A percentile compares a stretch with the other conserved stretches of the same genome.
Conservation (phyloP, 2,329 filamentous ascomycete species). For the Diaporthe australafricana region DNA sequence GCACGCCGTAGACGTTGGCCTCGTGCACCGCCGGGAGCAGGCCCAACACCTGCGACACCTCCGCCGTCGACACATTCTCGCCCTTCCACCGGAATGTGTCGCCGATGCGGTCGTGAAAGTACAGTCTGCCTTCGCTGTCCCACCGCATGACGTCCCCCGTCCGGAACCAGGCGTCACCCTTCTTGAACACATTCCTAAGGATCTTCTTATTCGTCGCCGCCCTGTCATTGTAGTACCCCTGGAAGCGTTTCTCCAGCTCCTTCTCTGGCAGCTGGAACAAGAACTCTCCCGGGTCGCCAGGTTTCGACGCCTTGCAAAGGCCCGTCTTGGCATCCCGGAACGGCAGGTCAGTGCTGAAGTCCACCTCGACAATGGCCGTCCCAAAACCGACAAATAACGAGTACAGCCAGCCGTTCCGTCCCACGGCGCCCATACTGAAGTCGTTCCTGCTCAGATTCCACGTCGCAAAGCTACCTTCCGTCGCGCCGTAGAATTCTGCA, state of each 20-base stretch:
- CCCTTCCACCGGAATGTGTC: constrained; percentile 86
- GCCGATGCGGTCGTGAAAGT: constrained; percentile 84
- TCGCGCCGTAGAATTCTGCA: constrained; percentile 85
- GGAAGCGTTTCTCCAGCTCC: constrained; percentile 74
- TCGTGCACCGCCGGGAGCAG: constrained; percentile 75
- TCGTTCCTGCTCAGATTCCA: constrained; percentile 83
- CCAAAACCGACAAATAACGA: constrained; percentile 62
- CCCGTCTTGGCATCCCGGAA: constrained; percentile 76
- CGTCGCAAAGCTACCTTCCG: constrained; percentile 75
- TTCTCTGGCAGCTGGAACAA: constrained; percentile 76
- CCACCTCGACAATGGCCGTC: constrained; percentile 74
- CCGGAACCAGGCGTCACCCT: constrained; percentile 85
- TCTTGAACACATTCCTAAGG: constrained; percentile 76
- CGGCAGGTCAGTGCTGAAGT: constrained; percentile 77
- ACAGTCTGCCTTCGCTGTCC: constrained; percentile 77
- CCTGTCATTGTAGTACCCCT: constrained; percentile 84
- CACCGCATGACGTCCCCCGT: constrained; percentile 84
- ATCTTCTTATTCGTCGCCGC: constrained; percentile 80
- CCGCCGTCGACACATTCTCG: constrained; percentile 84
- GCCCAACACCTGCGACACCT: constrained; percentile 82
- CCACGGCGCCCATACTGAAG: constrained; percentile 81
- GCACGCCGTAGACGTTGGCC: constrained; percentile 88
- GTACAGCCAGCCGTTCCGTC: constrained; percentile 75
- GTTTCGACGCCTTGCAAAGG: constrained; percentile 69
- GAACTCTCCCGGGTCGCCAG: constrained; percentile 79